Conservation (phyloP, 2,329 filamentous ascomycete species). For the Penicillium sumatraense region DNA sequence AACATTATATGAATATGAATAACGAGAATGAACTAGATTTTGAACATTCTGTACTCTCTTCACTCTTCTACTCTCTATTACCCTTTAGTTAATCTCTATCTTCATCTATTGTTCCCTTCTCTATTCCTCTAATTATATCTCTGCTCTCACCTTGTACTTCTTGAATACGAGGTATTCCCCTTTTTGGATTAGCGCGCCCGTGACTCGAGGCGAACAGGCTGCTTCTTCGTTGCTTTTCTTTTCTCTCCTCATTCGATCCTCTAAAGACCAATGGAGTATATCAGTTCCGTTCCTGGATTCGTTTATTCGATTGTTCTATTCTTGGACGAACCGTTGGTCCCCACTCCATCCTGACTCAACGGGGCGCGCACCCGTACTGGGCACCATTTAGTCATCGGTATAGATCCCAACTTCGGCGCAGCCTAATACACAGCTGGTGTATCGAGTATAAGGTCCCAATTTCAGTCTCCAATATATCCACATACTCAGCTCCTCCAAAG, state of each 20-base stretch:
- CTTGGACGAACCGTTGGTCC: neutral
- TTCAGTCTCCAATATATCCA: neutral
- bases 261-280: neutral
- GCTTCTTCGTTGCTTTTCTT: neutral
- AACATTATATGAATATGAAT: constrained; percentile 19
- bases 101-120: neutral
- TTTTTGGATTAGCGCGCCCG: constrained; percentile 20
- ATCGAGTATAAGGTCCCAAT: neutral
- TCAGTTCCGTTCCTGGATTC: neutral
- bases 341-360: neutral
- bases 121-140: neutral
- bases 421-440: neutral
- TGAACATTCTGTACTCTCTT: neutral
- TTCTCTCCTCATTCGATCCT: neutral
- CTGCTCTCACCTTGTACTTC: neutral
- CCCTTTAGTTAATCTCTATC: neutral
- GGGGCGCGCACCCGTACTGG: neutral
- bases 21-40: constrained; percentile 13
- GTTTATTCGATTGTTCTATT: too few relatives aligned
- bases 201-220: neutral
- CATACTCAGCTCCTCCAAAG: too few relatives aligned
- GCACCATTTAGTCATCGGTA: neutral
- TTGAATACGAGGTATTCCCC: constrained; percentile 28
- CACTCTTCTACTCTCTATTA: neutral
- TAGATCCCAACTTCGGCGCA: neutral